phyloP scores from a whole-genome alignment of 257 asterid genomes.

The Vinca minor region DNA sequence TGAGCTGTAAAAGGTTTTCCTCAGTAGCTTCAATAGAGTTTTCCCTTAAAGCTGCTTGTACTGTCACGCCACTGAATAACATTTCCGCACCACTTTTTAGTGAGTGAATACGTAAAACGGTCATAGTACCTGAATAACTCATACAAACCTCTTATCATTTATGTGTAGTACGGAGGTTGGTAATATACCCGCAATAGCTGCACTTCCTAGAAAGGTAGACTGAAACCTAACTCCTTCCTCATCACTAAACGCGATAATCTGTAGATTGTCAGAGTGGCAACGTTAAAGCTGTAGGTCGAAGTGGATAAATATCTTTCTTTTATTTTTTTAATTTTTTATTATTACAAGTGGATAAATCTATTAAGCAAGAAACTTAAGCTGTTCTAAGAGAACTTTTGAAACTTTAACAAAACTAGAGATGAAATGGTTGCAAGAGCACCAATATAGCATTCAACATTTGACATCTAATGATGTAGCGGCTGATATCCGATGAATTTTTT shows the following conservation, averaged over 20 bases:
- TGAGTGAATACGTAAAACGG: conserved; percentile 11
- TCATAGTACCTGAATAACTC: conserved; percentile 22
- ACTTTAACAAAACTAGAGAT: not conserved
- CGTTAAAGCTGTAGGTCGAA: not conserved
- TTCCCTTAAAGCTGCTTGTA: conserved; percentile 69
- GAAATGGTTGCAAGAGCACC: not conserved
- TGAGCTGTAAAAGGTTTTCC: conserved; percentile 73
- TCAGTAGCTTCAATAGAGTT: conserved; percentile 60
- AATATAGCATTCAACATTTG: not conserved
- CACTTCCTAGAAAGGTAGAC: conserved; percentile 95
- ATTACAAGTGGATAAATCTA: not conserved
- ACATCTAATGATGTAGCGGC: not conserved
- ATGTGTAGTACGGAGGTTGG: conserved; percentile 58
- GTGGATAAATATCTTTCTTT: not conserved
- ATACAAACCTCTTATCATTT: conserved; percentile 74
- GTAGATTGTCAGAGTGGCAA: conserved; percentile 7
- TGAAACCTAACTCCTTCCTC: conserved; percentile 99
- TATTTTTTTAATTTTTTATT: too few relatives aligned
- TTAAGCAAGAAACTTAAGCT: not conserved
- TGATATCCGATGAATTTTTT: not conserved
- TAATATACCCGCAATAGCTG: conserved; percentile 92
- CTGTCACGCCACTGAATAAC: conserved; percentile 83
- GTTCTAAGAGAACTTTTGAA: not conserved
- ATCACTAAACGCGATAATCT: conserved; percentile 95
- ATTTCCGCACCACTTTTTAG: conserved; percentile 26